Conservation (phyloP, 352 stramenopile genomes). For the Phytopythium ostracodes region DNA sequence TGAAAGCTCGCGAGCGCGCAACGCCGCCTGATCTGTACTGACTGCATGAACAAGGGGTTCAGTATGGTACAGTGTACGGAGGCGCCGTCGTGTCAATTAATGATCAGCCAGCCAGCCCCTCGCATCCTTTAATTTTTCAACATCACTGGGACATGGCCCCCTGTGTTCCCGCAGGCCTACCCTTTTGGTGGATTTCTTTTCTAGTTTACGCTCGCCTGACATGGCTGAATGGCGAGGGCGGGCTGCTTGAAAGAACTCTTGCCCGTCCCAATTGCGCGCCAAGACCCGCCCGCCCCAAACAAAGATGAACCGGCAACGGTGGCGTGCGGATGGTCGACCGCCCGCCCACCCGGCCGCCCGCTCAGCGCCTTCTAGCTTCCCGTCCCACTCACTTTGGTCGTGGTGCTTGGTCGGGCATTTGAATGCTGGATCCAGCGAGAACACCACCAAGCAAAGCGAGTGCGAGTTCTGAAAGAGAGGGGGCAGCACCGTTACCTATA, state of each 20-base stretch:
- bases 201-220: neutral
- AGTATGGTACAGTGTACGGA: too few relatives aligned
- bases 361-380: neutral
- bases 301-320: conserved; percentile 13
- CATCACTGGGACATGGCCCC: conserved; percentile 1
- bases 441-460: neutral
- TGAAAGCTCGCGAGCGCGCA: too few relatives aligned
- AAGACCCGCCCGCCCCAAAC: too few relatives aligned
- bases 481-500: conserved; percentile 2
- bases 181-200: conserved; percentile 3
- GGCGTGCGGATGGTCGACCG: conserved; percentile 3
- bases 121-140: neutral
- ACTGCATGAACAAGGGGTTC: neutral
- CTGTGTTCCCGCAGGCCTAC: conserved; percentile 3
- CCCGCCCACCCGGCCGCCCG: too few relatives aligned
- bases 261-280: neutral
- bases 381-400: neutral
- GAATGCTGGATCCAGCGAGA: neutral
- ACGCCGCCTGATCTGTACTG: neutral
- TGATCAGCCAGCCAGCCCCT: too few relatives aligned
- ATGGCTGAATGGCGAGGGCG: neutral
- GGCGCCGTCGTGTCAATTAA: too few relatives aligned
- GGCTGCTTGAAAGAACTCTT: neutral
- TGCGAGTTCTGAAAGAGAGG: neutral
- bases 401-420: conserved; percentile 7